Percentiles rank a stretch among this genome's conserved stretches.
Conservation (phyloP, 257 asterid species). For the Handroanthus guayacan region DNA sequence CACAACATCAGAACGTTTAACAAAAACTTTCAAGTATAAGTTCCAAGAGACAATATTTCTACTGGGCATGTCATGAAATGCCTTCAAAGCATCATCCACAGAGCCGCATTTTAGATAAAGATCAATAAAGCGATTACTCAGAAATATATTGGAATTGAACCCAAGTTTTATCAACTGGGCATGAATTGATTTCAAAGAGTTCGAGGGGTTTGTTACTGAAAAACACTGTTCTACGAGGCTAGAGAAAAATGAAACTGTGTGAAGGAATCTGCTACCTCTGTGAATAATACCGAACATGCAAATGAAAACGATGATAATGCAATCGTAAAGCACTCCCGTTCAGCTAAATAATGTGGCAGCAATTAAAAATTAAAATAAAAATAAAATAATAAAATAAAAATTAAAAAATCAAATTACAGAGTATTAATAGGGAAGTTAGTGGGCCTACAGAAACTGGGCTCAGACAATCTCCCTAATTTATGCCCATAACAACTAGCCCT, state of each 20-base stretch:
- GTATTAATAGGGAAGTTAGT: background rate
- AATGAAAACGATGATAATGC: slow-evolving; percentile 34
- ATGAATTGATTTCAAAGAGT: slow-evolving; percentile 56
- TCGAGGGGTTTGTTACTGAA: slow-evolving; percentile 40
- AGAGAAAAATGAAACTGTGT: slow-evolving; percentile 48
- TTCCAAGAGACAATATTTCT: slow-evolving; percentile 73
- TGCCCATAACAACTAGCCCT: background rate
- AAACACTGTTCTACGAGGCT: slow-evolving; percentile 47
- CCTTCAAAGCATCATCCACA: slow-evolving; percentile 50
- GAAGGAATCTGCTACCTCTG: slow-evolving; percentile 38
- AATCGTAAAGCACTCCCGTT: background rate
- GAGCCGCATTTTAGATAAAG: slow-evolving; percentile 53
- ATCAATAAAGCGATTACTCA: slow-evolving; percentile 65
- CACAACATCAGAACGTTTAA: slow-evolving; percentile 40
- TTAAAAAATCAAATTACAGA: background rate
- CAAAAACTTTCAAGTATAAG: slow-evolving; percentile 46
- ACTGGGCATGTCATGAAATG: slow-evolving; percentile 51
- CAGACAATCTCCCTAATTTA: background rate
- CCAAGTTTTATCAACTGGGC: slow-evolving; percentile 65
- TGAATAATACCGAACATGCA: slow-evolving; percentile 60
- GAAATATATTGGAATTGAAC: slow-evolving; percentile 48
- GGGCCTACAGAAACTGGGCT: slow-evolving; percentile 21
- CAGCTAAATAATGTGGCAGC: background rate
- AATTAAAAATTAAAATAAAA: too few species aligned
- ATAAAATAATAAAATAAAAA: too few species aligned